A percentile compares a stretch with the other conserved stretches of the same genome.
Conservation (phyloP, 805 yeast species). For the Pichia sporocuriosa region DNA sequence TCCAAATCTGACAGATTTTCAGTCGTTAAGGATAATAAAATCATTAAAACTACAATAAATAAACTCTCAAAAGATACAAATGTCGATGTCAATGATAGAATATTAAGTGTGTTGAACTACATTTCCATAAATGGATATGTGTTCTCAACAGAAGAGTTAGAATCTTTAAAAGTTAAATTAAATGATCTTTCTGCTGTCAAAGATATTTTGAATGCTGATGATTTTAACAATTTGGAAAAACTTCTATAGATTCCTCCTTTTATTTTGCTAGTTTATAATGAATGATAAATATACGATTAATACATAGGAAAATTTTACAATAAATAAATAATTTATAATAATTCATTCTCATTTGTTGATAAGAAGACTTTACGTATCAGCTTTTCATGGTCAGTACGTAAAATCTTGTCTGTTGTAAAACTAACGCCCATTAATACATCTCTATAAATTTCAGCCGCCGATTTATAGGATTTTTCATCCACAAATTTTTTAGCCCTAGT, state of each 20-base stretch:
- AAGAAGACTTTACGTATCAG: constrained; percentile 43
- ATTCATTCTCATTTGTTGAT: constrained; percentile 35
- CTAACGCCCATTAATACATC: neutral
- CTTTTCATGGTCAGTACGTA: constrained; percentile 43
- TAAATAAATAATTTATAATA: too few relatives aligned
- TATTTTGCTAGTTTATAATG: constrained; percentile 2
- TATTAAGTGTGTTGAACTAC: constrained; percentile 42
- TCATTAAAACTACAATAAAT: constrained; percentile 31
- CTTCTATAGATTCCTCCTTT: neutral
- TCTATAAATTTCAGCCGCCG: constrained; percentile 8
- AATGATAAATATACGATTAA: neutral
- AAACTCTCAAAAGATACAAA: constrained; percentile 33
- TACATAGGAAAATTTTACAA: neutral
- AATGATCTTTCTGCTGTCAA: constrained; percentile 24
- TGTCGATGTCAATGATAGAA: constrained; percentile 48
- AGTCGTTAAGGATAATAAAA: constrained; percentile 32
- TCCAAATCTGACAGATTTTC: constrained; percentile 20
- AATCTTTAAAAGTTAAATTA: constrained; percentile 17
- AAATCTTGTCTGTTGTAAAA: constrained; percentile 9
- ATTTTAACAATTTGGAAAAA: constrained; percentile 36
- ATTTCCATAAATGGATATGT: constrained; percentile 38
- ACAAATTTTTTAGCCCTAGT: constrained; percentile 41
- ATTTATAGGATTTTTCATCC: constrained; percentile 16
- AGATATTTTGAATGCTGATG: constrained; percentile 39
- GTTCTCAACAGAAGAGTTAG: constrained; percentile 35